Evolutionary conservation across 805 yeast species (phyloP), one percentile per base, ranked within the genome.

Genomic region (Suhomyces emberorum): DNA sequence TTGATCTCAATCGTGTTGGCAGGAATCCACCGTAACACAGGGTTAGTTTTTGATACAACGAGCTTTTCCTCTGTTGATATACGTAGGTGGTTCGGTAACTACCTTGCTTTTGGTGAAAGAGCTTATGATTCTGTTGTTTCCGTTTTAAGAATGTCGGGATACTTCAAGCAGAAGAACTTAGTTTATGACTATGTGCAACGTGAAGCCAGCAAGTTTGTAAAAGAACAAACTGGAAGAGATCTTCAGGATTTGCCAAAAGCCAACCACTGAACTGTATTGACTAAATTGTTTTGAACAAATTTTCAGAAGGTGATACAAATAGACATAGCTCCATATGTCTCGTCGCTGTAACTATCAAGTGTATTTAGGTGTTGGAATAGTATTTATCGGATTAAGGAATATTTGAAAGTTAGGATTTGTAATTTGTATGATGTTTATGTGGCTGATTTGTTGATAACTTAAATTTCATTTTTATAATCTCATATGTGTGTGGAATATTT

Each of bases 1-100:
- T 67, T 89, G 39, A 65, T 87, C 7, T 85, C 96, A 2, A 77
- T 93, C 56, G 69, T 89, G 10, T 65, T 91, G 29, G 96, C 97
- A 0, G 95, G 95, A 3, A 73, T 89, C 35, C 83, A 87, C 55
- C 74, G 88, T 43, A 80, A 85, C 43, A 84, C 96, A 0, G 97
- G 97, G 0, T 67, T 81, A 31, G 74, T 74, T 42, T 56, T 79
- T 58, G 69, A 77, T 54, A 68, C 81, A 6, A 52, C 65, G 21
- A 55, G 60, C 34, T 68, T 78, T 36, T 77, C 77, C 14, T 71
- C 81, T 43, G 51, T 57, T 42, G 60, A 60, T 39, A 47, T 72
- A 45, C 63, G 77, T 9, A 57, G 63, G 22, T 72, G 76, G 65
- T 57, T 82, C 28, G 66, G 69, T 15, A 70, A 70, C 37, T 80